These are phyloP conservation scores for Penicillium italicum DNA, from an alignment of 2,329 filamentous ascomycete genomes.

Conservation along the genomic window DNA sequence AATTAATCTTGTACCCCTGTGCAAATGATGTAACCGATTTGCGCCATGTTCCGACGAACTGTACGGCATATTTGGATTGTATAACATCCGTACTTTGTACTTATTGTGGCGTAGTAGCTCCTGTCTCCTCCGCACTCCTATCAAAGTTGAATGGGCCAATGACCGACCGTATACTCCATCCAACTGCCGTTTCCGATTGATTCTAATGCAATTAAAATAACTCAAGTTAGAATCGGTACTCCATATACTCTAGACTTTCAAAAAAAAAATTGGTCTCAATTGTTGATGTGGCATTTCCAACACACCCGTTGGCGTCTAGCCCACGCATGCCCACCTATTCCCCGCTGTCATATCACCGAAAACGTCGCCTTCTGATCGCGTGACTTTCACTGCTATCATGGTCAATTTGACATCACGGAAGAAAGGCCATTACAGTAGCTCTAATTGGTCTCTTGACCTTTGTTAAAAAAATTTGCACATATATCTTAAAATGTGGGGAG, in stretches of 20 bases:
- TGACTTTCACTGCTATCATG: neutral
- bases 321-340: neutral
- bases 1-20: neutral
- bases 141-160: neutral
- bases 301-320: neutral
- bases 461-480: too few species aligned
- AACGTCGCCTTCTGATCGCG: conserved; percentile 2
- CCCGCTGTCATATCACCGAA: neutral
- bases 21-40: neutral
- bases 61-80: neutral
- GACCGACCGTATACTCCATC: neutral
- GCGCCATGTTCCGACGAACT: neutral
- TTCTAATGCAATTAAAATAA: neutral
- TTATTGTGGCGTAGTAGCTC: neutral
- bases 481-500: too few species aligned
- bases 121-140: neutral
- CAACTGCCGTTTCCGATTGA: neutral
- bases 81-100: neutral
- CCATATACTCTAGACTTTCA: too few species aligned
- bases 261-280: too few species aligned
- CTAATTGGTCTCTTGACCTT: neutral
- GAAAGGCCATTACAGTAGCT: neutral
- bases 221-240: neutral
- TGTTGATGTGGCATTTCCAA: neutral
- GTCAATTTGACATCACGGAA: neutral